A percentile compares a stretch with the other conserved stretches of the same genome.
Conservation (phyloP, 495 filamentous ascomycete species). For the Tuber brumale region DNA sequence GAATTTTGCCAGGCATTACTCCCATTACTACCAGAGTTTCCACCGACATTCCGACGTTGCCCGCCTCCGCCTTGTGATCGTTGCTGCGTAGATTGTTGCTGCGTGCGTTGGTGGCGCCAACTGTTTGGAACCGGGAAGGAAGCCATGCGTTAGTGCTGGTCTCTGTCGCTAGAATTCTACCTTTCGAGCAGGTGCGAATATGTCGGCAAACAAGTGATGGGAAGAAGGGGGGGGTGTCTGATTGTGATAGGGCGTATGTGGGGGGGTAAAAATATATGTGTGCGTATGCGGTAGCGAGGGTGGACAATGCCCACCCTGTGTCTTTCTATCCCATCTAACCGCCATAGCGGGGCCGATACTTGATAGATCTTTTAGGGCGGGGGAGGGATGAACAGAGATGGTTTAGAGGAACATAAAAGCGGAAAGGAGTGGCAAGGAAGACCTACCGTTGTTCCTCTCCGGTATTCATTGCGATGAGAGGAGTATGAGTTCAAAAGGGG, state of each 20-base stretch:
- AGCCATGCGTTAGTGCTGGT: slow-evolving; percentile 23
- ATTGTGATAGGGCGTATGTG: slow-evolving; percentile 2
- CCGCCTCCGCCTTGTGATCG: slow-evolving; percentile 31
- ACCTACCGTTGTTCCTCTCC: slow-evolving; percentile 35
- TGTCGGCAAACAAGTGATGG: slow-evolving; percentile 15
- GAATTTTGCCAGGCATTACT: slow-evolving; percentile 31
- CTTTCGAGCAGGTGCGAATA: slow-evolving; percentile 9
- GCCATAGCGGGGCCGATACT: not conserved
- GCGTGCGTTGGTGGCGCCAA: slow-evolving; percentile 26
- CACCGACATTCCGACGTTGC: slow-evolving; percentile 31
- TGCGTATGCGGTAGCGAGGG: not conserved
- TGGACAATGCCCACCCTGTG: slow-evolving; percentile 1
- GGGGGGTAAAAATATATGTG: not conserved
- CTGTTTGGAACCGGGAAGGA: slow-evolving; percentile 16
- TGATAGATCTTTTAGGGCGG: not conserved
- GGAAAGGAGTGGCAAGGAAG: not conserved
- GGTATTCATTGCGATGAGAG: slow-evolving; percentile 23
- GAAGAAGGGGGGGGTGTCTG: not conserved
- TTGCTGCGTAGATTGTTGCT: slow-evolving; percentile 30
- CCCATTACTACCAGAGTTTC: slow-evolving; percentile 36
- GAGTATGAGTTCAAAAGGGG: not conserved
- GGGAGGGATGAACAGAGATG: not conserved
- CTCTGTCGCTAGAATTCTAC: slow-evolving; percentile 12
- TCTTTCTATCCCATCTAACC: not conserved
- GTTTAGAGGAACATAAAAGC: not conserved